Conservation (phyloP, 139 green algal species). For the Micractinium conductrix region DNA sequence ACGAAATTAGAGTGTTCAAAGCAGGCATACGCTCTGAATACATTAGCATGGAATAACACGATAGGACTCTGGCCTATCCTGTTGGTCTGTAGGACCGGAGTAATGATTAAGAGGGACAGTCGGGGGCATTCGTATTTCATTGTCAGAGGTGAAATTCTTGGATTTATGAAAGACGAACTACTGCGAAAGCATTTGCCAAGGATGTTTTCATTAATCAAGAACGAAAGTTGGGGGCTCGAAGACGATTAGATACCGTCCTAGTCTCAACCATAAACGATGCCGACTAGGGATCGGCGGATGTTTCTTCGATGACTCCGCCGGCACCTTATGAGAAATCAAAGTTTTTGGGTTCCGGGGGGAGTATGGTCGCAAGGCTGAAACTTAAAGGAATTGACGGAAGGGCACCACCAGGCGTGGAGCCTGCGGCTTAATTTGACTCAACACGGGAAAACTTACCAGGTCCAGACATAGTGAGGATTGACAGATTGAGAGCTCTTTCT, state of each 20-base stretch:
- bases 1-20: too few relatives aligned
- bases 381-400: slow-evolving; percentile 98
- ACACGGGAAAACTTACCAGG: slow-evolving; percentile 96
- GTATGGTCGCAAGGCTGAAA: slow-evolving; percentile 97
- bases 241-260: slow-evolving; percentile 99
- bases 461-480: slow-evolving; percentile 96
- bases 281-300: slow-evolving; percentile 97
- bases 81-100: slow-evolving; percentile 91
- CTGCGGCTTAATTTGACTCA: slow-evolving; percentile 98
- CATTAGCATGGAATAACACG: too few relatives aligned
- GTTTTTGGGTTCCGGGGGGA: slow-evolving; percentile 97
- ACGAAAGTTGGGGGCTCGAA: slow-evolving; percentile 99
- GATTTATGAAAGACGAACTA: slow-evolving; percentile 99
- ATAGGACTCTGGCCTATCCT: too few relatives aligned
- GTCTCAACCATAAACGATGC: slow-evolving; percentile 99
- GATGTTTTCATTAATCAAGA: slow-evolving; percentile 99
- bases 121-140: slow-evolving; percentile 99
- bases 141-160: slow-evolving; percentile 99
- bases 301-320: slow-evolving; percentile 96
- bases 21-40: too few relatives aligned
- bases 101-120: slow-evolving; percentile 99
- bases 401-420: slow-evolving; percentile 95
- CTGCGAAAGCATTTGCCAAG: slow-evolving; percentile 93
- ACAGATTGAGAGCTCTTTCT: slow-evolving; percentile 97
- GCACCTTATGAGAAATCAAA: slow-evolving; percentile 99